phyloP scores from a whole-genome alignment of 257 asterid species.

The Linaria vulgaris region DNA sequence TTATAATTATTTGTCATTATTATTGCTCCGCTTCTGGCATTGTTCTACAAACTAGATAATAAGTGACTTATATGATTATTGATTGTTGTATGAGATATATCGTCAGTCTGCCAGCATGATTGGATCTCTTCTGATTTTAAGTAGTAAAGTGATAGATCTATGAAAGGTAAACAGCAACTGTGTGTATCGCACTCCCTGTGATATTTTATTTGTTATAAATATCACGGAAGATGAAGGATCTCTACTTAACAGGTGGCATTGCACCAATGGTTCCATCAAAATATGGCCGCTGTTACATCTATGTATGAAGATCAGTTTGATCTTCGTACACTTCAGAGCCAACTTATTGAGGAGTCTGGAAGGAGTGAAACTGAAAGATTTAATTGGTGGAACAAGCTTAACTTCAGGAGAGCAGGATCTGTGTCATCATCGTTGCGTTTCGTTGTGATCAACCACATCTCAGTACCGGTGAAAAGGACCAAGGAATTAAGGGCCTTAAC shows the following conservation, averaged over 20 bases:
- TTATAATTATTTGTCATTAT: no score
- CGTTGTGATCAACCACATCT: slow-evolving; percentile 51
- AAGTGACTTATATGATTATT: no score
- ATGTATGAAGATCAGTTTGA: slow-evolving; percentile 96
- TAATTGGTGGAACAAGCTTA: slow-evolving; percentile 77
- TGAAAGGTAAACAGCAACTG: not conserved
- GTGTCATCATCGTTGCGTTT: slow-evolving; percentile 38
- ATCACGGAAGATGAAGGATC: slow-evolving; percentile 15
- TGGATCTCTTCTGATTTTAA: slow-evolving; percentile 7
- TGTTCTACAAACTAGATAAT: no score
- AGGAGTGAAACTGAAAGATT: slow-evolving; percentile 38
- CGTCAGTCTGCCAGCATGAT: not conserved
- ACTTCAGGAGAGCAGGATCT: slow-evolving; percentile 42
- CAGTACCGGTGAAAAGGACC: slow-evolving; percentile 82
- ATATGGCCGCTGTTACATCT: slow-evolving; percentile 85
- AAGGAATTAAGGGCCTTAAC: slow-evolving; percentile 81
- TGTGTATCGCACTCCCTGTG: not conserved
- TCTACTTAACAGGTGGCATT: slow-evolving; percentile 67
- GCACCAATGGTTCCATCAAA: slow-evolving; percentile 89
- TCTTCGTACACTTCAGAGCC: slow-evolving; percentile 59
- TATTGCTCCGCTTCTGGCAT: no score
- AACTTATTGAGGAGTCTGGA: slow-evolving; percentile 40
- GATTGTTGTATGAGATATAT: not conserved
- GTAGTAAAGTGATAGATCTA: slow-evolving; percentile 13
- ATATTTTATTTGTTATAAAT: slow-evolving; percentile 1